Evolutionary conservation across 805 yeast genomes (phyloP).

Genomic region (Candida odintsovae): DNA sequence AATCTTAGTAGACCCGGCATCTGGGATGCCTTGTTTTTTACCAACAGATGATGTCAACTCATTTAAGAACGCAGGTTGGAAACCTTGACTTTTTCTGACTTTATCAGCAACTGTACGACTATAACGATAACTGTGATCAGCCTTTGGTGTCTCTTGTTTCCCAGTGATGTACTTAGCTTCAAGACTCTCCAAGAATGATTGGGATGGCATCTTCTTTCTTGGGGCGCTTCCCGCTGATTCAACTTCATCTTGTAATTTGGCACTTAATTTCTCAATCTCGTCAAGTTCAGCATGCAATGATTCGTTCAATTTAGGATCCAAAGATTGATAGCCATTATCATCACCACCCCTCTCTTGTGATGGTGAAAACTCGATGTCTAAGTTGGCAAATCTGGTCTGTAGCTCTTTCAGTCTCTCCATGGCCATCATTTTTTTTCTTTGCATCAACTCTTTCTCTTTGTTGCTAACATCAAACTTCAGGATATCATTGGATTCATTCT

Average conservation of each 20-base stretch:
- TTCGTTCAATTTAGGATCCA: conserved; percentile 32
- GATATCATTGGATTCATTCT: conserved; percentile 70
- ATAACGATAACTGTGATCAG: conserved; percentile 12
- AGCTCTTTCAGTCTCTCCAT: conserved; percentile 67
- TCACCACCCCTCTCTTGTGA: conserved; percentile 10
- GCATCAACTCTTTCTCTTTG: conserved; percentile 48
- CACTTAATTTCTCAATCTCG: conserved; percentile 23
- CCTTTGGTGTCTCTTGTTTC: conserved; percentile 26
- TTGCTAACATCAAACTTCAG: conserved; percentile 54
- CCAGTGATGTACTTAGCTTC: conserved; percentile 44
- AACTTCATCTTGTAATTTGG: conserved; percentile 13
- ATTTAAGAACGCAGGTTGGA: conserved; percentile 45
- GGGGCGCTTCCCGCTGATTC: conserved; percentile 4
- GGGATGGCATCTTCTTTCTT: conserved; percentile 11
- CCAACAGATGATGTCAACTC: conserved; percentile 48
- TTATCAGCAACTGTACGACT: conserved; percentile 21
- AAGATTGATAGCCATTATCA: conserved; percentile 17
- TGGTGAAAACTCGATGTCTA: conserved; percentile 47
- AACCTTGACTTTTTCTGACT: conserved; percentile 28
- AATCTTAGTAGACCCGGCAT: background rate
- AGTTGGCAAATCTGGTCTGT: conserved; percentile 59
- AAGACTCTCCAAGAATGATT: conserved; percentile 25
- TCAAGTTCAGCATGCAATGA: conserved; percentile 35
- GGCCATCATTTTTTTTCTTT: conserved; percentile 58
- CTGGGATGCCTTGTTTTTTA: conserved; percentile 26